Evolutionary conservation across 2,329 filamentous ascomycete genomes (phyloP).

Genomic region (Endothia cerciana): DNA sequence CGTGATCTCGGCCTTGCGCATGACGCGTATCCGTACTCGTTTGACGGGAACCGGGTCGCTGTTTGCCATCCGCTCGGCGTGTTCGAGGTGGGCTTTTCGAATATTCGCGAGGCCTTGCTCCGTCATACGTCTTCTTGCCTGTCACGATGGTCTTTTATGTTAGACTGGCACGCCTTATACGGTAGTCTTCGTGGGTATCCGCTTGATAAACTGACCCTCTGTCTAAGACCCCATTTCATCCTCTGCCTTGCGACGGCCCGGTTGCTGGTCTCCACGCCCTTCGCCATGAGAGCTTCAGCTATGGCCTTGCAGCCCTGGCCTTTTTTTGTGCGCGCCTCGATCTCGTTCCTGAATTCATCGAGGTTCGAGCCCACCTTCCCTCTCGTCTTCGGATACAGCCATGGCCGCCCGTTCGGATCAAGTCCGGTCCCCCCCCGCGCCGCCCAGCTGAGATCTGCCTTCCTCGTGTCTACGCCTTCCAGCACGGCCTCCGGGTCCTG

Average conservation of each 20-base stretch:
- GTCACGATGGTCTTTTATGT: not conserved
- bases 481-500: constrained; percentile 12
- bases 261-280: constrained; percentile 21
- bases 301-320: constrained; percentile 25
- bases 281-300: constrained; percentile 15
- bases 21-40: constrained; percentile 17
- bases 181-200: not conserved
- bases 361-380: constrained; percentile 19
- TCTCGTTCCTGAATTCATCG: constrained; percentile 21
- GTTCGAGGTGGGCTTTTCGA: constrained; percentile 21
- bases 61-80: constrained; percentile 16
- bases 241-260: constrained; percentile 23
- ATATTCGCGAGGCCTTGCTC: constrained; percentile 27
- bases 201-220: constrained; percentile 10
- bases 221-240: constrained; percentile 23
- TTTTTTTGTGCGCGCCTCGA: constrained; percentile 19
- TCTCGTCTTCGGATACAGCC: constrained; percentile 23
- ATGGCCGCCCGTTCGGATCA: constrained; percentile 21
- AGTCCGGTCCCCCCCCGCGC: not conserved
- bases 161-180: not conserved
- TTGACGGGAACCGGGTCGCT: constrained; percentile 16
- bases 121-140: constrained; percentile 21
- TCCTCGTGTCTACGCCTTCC: constrained; percentile 16
- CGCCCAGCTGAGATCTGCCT: constrained; percentile 20
- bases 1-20: constrained; percentile 27